Evolutionary conservation across 2,329 filamentous ascomycete genomes (phyloP).

Genomic region (Arachnomyces sp.): DNA sequence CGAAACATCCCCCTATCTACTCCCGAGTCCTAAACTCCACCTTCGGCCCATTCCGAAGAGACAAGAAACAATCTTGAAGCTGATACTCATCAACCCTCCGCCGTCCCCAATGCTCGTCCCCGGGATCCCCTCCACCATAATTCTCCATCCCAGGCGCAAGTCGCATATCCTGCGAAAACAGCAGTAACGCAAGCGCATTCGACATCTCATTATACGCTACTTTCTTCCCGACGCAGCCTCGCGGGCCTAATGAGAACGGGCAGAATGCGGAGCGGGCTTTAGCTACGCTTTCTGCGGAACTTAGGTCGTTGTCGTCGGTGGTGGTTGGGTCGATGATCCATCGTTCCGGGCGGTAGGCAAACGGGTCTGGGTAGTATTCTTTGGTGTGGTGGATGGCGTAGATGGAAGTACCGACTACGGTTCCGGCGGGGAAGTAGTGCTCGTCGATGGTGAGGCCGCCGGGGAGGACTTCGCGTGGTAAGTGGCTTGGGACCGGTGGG

Average conservation of each 20-base stretch:
- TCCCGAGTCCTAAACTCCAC: conserved; percentile 18
- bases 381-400: conserved; percentile 29
- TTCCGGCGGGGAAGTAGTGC: conserved; percentile 23
- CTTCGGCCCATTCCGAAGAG: conserved; percentile 26
- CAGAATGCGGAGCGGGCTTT: conserved; percentile 34
- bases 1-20: too few relatives aligned
- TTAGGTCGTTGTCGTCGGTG: conserved; percentile 6
- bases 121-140: conserved; percentile 6
- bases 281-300: conserved; percentile 26
- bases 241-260: conserved; percentile 33
- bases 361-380: conserved; percentile 25
- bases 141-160: conserved; percentile 1
- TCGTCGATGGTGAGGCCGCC: conserved; percentile 27
- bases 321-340: conserved; percentile 20
- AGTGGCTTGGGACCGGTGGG: conserved; percentile 19
- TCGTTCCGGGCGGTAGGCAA: conserved; percentile 26
- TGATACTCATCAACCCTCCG: conserved; percentile 16
- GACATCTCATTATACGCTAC: conserved; percentile 38
- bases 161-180: conserved; percentile 34
- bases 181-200: conserved; percentile 30
- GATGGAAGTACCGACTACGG: conserved; percentile 22
- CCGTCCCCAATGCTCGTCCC: conserved; percentile 15
- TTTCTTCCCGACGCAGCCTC: conserved; percentile 37
- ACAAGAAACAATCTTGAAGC: conserved; percentile 18
- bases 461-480: conserved; percentile 24